Evolutionary conservation across 2,329 filamentous ascomycete genomes (phyloP).

Genomic region (Sporothrix sp.): DNA sequence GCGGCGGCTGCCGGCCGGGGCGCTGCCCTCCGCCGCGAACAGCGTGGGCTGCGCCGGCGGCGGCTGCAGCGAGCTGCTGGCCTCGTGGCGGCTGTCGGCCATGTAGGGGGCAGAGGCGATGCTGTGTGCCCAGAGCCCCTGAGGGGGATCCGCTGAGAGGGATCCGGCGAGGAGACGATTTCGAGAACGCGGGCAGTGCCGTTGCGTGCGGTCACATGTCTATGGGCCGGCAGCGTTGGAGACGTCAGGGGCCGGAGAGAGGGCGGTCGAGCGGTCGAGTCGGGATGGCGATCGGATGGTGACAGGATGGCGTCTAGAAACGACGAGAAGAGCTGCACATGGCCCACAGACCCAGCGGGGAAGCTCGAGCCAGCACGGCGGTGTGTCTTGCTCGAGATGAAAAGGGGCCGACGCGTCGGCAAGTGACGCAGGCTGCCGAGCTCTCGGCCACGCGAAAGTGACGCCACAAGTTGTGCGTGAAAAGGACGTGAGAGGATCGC

Average conservation of each 20-base stretch:
- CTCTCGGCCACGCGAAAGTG: too few species aligned
- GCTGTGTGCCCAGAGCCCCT: not conserved
- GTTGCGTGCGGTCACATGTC: not conserved
- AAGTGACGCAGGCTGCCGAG: too few species aligned
- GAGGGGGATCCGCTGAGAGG: not conserved
- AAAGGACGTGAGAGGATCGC: too few species aligned
- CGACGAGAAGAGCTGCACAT: not conserved
- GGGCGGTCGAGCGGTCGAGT: not conserved
- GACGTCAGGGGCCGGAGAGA: too few species aligned
- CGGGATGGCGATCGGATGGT: too few species aligned
- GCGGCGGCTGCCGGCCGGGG: not conserved
- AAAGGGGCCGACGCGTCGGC: too few species aligned
- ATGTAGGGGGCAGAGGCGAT: not conserved
- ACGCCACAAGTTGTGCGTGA: too few species aligned
- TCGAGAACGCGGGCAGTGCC: not conserved
- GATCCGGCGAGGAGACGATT: not conserved
- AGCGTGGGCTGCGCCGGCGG: not conserved
- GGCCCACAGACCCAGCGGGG: too few species aligned
- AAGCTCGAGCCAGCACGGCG: too few species aligned
- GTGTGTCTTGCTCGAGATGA: too few species aligned
- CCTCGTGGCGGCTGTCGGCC: slow-evolving; percentile 10
- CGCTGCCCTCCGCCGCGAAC: too few species aligned
- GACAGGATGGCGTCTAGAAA: not conserved
- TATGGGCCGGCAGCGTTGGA: too few species aligned
- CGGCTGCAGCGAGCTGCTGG: slow-evolving; percentile 1